These are phyloP conservation scores for Trichomonas tenax DNA, from an alignment of 208 protist genomes.

Conservation along the genomic window DNA sequence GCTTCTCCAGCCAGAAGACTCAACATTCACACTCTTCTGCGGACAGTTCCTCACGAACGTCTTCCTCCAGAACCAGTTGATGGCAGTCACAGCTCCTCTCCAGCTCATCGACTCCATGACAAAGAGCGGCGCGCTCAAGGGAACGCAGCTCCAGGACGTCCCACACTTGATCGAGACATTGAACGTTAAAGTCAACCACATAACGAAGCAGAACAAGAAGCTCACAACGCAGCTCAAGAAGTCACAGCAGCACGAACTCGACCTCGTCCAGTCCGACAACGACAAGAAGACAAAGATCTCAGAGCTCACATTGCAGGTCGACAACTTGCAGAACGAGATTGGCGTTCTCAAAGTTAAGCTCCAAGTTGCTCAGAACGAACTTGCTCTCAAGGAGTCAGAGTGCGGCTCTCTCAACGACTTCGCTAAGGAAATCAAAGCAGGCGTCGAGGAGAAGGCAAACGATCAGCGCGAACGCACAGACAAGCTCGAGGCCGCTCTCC, in stretches of 20 bases:
- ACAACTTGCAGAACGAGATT: background rate
- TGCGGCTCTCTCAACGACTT: background rate
- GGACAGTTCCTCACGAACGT: background rate
- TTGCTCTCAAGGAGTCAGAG: background rate
- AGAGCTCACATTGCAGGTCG: background rate
- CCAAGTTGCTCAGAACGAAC: background rate
- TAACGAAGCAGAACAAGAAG: background rate
- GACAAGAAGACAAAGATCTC: background rate
- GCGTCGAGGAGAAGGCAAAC: background rate
- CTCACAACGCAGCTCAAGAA: background rate
- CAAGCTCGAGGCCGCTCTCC: background rate
- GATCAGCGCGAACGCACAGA: background rate
- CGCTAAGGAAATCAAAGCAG: background rate
- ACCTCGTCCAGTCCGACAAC: background rate
- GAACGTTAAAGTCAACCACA: background rate
- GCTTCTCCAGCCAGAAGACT: background rate
- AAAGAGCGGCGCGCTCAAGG: background rate
- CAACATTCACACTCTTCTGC: background rate
- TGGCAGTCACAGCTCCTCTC: background rate
- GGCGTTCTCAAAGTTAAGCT: background rate
- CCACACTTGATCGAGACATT: background rate
- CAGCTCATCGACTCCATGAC: background rate
- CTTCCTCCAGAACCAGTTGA: background rate
- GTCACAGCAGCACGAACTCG: background rate
- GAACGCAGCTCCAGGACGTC: background rate